phyloP scores from a whole-genome alignment of 2,329 filamentous ascomycete species.

The Parafenestella ontariensis region DNA sequence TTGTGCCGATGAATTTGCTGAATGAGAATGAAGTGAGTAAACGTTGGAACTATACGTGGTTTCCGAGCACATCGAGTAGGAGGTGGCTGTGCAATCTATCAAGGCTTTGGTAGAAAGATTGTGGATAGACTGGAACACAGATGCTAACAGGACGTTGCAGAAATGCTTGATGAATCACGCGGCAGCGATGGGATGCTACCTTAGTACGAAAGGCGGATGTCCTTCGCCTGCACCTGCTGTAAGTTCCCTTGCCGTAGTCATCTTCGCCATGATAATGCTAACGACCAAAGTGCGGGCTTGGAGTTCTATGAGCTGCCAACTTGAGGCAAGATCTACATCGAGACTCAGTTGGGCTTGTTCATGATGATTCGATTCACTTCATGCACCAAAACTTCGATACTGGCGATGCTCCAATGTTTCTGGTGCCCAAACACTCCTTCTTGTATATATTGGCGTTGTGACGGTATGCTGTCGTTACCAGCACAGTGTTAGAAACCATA shows the following conservation, averaged over 20 bases:
- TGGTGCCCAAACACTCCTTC: too few species aligned
- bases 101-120: neutral
- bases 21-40: constrained; percentile 33
- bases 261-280: neutral
- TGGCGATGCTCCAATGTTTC: too few species aligned
- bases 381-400: neutral
- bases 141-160: constrained; percentile 7
- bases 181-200: constrained; percentile 21
- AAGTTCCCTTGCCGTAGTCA: neutral
- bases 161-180: constrained; percentile 25
- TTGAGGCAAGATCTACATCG: neutral
- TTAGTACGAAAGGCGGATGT: constrained; percentile 24
- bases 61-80: neutral
- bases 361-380: neutral
- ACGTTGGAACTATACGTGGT: too few species aligned
- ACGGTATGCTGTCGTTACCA: too few species aligned
- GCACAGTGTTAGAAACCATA: too few species aligned
- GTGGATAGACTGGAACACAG: too few species aligned
- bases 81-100: neutral
- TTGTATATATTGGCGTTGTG: too few species aligned
- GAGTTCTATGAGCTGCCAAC: constrained; percentile 2
- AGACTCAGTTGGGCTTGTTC: neutral
- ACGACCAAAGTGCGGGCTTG: constrained; percentile 17
- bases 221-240: constrained; percentile 26
- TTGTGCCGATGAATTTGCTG: constrained; percentile 35